These are phyloP conservation scores for Cyberlindnera veronae DNA, from an alignment of 805 yeast genomes.

Conservation along the genomic window DNA sequence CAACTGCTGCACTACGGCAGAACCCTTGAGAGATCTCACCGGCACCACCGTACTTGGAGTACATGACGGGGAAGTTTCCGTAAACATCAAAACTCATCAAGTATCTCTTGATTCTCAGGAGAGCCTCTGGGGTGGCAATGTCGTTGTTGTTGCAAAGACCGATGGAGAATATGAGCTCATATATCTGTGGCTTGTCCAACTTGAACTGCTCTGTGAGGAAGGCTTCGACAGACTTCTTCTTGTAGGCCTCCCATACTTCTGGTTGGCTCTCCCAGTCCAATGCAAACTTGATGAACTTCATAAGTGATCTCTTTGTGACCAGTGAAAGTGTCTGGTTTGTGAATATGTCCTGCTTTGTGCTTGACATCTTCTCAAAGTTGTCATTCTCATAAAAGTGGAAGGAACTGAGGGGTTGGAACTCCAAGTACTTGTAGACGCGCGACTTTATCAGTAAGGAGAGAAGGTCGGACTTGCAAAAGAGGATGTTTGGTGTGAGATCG, in stretches of 20 bases:
- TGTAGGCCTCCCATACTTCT: slow-evolving; percentile 54
- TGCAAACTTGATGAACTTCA: slow-evolving; percentile 90
- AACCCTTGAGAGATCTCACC: slow-evolving; percentile 96
- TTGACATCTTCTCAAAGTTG: slow-evolving; percentile 78
- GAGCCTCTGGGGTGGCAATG: slow-evolving; percentile 68
- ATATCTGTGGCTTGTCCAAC: slow-evolving; percentile 68
- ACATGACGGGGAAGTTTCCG: slow-evolving; percentile 90
- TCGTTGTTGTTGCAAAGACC: slow-evolving; percentile 67
- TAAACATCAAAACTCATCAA: slow-evolving; percentile 83
- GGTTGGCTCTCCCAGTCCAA: slow-evolving; percentile 61
- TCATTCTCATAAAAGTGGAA: slow-evolving; percentile 96
- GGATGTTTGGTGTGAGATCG: slow-evolving; percentile 80
- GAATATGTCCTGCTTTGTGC: slow-evolving; percentile 89
- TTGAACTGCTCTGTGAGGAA: slow-evolving; percentile 66
- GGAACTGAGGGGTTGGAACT: slow-evolving; percentile 81
- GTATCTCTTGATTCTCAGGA: slow-evolving; percentile 79
- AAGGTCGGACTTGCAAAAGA: slow-evolving; percentile 89
- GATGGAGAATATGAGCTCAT: slow-evolving; percentile 81
- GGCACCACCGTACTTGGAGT: slow-evolving; percentile 91
- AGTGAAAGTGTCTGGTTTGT: slow-evolving; percentile 78
- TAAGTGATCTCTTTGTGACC: slow-evolving; percentile 73
- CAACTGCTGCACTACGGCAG: slow-evolving; percentile 97
- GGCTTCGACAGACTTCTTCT: slow-evolving; percentile 50
- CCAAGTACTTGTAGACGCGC: slow-evolving; percentile 86
- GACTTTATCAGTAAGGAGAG: slow-evolving; percentile 74